Base-by-base conservation (phyloP, 768 basidiomycete species). In the Mycena galericulata region DNA sequence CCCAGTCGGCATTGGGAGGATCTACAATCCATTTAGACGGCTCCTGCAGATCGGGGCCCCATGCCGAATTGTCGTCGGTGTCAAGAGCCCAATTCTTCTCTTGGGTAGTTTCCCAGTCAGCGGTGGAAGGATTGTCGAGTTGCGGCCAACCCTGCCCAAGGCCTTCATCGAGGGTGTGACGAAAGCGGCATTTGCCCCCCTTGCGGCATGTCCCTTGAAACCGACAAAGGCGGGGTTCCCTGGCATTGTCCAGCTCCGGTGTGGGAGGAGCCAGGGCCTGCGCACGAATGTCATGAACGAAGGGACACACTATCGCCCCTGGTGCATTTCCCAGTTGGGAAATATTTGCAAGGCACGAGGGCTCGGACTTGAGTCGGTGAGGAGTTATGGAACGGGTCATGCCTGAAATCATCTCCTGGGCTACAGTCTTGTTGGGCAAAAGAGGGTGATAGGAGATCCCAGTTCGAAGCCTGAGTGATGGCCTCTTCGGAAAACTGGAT, bases 331-430 rank as follows among this genome's bases (percentile, higher is more conserved):
- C 67, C 61, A 11, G 29, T 34, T 3, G 62, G 47, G 50, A 69
- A 69, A 49, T 55, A 65, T 60, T 55, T 46, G 68, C 68, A 69
- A 20, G n/a, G 43, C 24, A 22, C 63, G 29, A 62, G 18, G 9
- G 2, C n/a, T 22, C 12, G 62, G 47, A 18, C n/a, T n/a, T n/a
- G 40, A 18, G 26, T 47, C 17, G 17, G 41, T 18, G 53, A 36
- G 34, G 40, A 30, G 38, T 38, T 6, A 20, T 10, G 17, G 62
- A 12, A 4, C 12, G 41, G 8, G 24, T 56, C 47, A 50, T 51
- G 54, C 26, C 26, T n/a, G 41, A 22, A 59, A 32, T 22, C 11
- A 9, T 57, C 55, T 24, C 51, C 55, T 49, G 34, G 36, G 18
- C 45, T 43, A 34, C 62, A 63, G 22, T 38, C 18, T 14, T 47